Percentiles rank a stretch among this genome's conserved stretches.
Evolutionary conservation across 2,329 filamentous ascomycete genomes (phyloP).

Genomic region (Dryadomyces quercivorus): DNA sequence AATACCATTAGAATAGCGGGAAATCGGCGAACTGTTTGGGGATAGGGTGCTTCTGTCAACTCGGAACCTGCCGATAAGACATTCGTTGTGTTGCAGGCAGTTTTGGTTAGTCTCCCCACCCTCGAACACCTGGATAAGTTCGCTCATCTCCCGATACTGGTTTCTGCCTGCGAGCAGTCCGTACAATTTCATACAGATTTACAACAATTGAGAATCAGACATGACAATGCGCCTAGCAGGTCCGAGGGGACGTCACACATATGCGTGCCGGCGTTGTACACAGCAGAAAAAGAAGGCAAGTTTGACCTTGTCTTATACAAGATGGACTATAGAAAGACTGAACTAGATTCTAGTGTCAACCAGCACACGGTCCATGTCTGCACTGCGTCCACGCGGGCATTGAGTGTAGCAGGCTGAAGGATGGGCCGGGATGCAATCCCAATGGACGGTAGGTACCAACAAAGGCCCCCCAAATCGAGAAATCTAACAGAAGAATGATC

Average conservation of each 20-base stretch:
- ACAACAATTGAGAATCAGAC: too few relatives aligned
- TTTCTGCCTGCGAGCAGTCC: too few relatives aligned
- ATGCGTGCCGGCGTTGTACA: background rate
- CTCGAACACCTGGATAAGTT: too few relatives aligned
- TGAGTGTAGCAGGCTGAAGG: background rate
- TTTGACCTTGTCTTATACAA: too few relatives aligned
- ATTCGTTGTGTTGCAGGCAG: background rate
- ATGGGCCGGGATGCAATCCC: conserved; percentile 1
- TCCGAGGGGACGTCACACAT: background rate
- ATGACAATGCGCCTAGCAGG: too few relatives aligned
- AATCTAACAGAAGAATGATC: background rate
- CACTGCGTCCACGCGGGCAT: background rate
- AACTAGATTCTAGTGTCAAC: background rate
- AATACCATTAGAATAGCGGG: background rate
- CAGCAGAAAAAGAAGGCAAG: conserved; percentile 1
- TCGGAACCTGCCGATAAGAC: background rate
- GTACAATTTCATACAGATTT: too few relatives aligned
- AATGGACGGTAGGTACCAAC: background rate
- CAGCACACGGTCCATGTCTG: background rate
- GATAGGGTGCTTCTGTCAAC: background rate
- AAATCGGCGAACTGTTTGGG: background rate
- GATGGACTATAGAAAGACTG: too few relatives aligned
- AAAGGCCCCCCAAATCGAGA: background rate
- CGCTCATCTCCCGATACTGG: background rate
- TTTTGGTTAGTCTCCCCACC: too few relatives aligned